phyloP scores from a whole-genome alignment of 1,284 basidiomycete species.

The Flammula alnicola region DNA sequence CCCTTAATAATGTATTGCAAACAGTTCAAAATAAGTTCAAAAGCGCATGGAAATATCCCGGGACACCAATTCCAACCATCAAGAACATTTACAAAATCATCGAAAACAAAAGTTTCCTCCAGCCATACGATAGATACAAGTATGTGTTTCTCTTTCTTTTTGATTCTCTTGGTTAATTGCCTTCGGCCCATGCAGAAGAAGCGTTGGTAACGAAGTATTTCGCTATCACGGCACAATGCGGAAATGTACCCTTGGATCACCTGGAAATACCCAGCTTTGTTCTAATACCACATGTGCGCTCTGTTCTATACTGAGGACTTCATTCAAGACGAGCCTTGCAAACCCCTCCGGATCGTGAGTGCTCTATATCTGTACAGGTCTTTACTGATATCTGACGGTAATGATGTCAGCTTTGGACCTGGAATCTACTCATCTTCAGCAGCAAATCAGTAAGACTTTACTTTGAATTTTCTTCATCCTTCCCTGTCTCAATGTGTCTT shows the following conservation, averaged over 20 bases:
- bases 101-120: constrained; percentile 27
- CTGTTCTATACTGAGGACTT: constrained; percentile 30
- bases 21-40: constrained; percentile 31
- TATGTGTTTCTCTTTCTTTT: constrained; percentile 10
- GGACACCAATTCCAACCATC: constrained; percentile 22
- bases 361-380: neutral
- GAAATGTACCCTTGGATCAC: constrained; percentile 23
- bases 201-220: constrained; percentile 27
- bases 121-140: constrained; percentile 31
- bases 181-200: constrained; percentile 14
- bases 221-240: constrained; percentile 31
- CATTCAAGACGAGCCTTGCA: constrained; percentile 30
- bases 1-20: neutral
- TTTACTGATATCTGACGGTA: neutral
- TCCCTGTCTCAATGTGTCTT: neutral
- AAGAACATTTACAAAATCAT: constrained; percentile 33
- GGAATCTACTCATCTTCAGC: constrained; percentile 32
- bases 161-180: neutral
- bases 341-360: constrained; percentile 28
- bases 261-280: constrained; percentile 23
- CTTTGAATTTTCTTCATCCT: neutral
- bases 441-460: constrained; percentile 27
- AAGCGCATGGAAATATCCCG: constrained; percentile 24
- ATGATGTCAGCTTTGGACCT: constrained; percentile 27
- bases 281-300: constrained; percentile 20